A percentile compares a stretch with the other conserved stretches of the same genome.
phyloP scores from a whole-genome alignment of 2,329 filamentous ascomycete genomes.

The Coniella lustricola region DNA sequence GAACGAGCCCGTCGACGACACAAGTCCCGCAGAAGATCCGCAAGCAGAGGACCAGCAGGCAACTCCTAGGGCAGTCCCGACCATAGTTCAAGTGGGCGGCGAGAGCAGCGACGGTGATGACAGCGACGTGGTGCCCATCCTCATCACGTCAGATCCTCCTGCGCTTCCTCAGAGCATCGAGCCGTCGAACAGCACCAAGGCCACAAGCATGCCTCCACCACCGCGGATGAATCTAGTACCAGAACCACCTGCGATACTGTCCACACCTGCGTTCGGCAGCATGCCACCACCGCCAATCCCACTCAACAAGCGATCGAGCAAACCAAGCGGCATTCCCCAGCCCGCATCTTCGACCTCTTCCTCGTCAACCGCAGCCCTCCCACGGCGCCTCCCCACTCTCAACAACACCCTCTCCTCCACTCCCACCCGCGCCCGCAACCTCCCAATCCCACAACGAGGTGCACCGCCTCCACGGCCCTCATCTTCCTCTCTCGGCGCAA shows the following conservation, averaged over 20 bases:
- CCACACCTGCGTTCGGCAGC: not conserved
- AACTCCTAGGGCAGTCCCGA: constrained; percentile 43
- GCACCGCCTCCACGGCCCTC: constrained; percentile 4
- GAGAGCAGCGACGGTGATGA: constrained; percentile 6
- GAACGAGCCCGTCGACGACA: not conserved
- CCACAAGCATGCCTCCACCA: constrained; percentile 11
- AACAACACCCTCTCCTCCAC: constrained; percentile 15
- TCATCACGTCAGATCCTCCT: constrained; percentile 34
- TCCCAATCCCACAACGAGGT: constrained; percentile 35
- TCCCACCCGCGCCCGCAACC: constrained; percentile 23
- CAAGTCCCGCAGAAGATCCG: constrained; percentile 1
- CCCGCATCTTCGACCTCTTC: constrained; percentile 5
- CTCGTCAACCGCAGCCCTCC: not conserved
- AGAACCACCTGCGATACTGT: not conserved
- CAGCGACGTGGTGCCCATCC: constrained; percentile 33
- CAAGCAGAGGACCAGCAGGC: constrained; percentile 34
- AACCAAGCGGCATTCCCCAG: constrained; percentile 9
- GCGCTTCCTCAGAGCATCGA: constrained; percentile 7
- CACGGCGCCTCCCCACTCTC: constrained; percentile 12
- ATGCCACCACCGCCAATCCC: constrained; percentile 12
- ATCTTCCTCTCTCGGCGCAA: constrained; percentile 26
- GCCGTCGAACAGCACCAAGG: constrained; percentile 22
- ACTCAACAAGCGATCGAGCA: not conserved
- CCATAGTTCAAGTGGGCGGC: constrained; percentile 6
- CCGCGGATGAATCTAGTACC: not conserved